A percentile compares a stretch with the other conserved stretches of the same genome.
Evolutionary conservation across 2,329 filamentous ascomycete genomes (phyloP).

Genomic region (Talaromyces sp.): DNA sequence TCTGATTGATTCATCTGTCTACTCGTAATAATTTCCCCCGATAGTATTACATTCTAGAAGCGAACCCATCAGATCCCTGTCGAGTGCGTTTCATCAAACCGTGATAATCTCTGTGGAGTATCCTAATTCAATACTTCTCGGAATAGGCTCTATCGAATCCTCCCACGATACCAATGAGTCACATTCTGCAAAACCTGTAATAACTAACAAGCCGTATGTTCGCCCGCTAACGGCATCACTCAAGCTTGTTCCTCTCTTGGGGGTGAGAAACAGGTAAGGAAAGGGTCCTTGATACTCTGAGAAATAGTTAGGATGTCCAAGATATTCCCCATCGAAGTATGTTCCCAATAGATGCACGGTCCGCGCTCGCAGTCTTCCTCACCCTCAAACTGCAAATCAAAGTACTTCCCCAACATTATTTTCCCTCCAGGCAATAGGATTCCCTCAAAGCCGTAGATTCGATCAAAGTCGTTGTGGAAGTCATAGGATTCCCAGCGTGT

Average conservation of each 20-base stretch:
- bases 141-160: no score
- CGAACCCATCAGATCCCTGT: background rate
- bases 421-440: conserved; percentile 46
- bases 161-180: background rate
- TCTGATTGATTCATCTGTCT: background rate
- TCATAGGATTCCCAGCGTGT: conserved; percentile 19
- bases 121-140: no score
- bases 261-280: background rate
- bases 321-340: conserved; percentile 17
- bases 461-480: conserved; percentile 27
- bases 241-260: background rate
- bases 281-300: background rate
- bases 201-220: background rate
- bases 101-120: background rate
- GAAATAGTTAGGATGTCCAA: conserved; percentile 11
- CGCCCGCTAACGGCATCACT: background rate
- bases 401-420: conserved; percentile 51
- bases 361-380: conserved; percentile 21
- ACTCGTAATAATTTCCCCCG: no score
- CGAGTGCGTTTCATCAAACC: background rate
- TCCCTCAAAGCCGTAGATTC: conserved; percentile 48
- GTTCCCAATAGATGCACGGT: conserved; percentile 35
- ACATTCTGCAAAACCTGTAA: background rate
- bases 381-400: conserved; percentile 26
- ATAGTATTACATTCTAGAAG: background rate